phyloP scores from a whole-genome alignment of 2,329 filamentous ascomycete species.

The Paraconiothyrium brasiliense region DNA sequence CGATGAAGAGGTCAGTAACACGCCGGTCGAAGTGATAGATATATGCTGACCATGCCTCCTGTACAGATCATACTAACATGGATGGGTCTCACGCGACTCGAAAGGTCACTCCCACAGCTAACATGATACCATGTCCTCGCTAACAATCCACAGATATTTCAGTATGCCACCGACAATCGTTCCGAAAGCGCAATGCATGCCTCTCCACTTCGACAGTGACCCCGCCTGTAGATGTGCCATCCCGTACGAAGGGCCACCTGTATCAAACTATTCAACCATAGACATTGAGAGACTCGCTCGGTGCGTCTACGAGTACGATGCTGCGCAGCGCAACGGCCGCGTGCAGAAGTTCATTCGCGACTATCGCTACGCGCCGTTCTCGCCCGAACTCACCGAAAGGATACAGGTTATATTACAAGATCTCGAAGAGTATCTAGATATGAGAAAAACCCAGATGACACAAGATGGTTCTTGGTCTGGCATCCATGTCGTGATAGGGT shows the following conservation, averaged over 20 bases:
- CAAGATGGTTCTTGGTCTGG: constrained; percentile 13
- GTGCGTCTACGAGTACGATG: constrained; percentile 22
- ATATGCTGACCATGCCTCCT: constrained; percentile 17
- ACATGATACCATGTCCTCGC: background rate
- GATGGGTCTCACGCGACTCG: constrained; percentile 12
- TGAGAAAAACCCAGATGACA: constrained; percentile 11
- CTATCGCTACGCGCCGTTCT: constrained; percentile 11
- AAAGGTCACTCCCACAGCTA: background rate
- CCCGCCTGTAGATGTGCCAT: background rate
- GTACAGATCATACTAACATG: constrained; percentile 12
- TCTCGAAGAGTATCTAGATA: constrained; percentile 10
- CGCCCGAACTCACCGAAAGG: background rate
- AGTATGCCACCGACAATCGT: constrained; percentile 26
- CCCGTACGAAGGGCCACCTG: constrained; percentile 6
- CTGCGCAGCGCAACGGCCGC: constrained; percentile 19
- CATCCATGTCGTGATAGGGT: constrained; percentile 18
- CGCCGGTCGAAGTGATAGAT: constrained; percentile 15
- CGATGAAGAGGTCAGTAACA: constrained; percentile 19
- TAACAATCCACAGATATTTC: constrained; percentile 19
- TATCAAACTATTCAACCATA: constrained; percentile 15
- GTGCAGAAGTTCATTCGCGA: constrained; percentile 26
- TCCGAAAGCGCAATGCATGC: constrained; percentile 21
- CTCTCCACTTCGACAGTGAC: constrained; percentile 8
- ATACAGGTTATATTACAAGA: constrained; percentile 7
- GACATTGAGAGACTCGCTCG: background rate